Conservation (phyloP, 2,329 filamentous ascomycete species). For the Fusarium beomiforme region DNA sequence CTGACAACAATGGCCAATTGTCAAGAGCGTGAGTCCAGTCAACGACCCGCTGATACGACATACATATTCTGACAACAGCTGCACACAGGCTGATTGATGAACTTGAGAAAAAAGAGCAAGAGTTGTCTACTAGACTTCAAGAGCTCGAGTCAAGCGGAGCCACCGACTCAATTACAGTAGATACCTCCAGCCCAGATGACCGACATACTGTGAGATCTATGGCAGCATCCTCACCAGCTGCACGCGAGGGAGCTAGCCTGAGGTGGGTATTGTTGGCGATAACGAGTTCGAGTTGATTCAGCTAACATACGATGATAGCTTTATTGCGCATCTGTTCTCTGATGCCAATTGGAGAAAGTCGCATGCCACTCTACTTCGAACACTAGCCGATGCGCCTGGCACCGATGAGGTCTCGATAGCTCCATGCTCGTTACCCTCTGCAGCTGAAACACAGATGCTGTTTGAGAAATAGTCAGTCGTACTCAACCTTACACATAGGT, state of each 20-base stretch:
- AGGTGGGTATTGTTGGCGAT: not conserved
- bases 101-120: constrained; percentile 11
- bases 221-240: constrained; percentile 10
- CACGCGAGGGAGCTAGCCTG: constrained; percentile 13
- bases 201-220: constrained; percentile 8
- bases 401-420: not conserved
- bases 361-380: constrained; percentile 1
- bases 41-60: accelerated
- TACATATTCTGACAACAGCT: accelerated
- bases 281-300: not conserved
- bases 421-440: not conserved
- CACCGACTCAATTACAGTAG: not conserved
- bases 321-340: constrained; percentile 10
- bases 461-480: constrained; percentile 25
- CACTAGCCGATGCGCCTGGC: constrained; percentile 4
- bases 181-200: constrained; percentile 15
- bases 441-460: not conserved
- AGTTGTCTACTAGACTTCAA: not conserved
- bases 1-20: not conserved
- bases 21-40: not conserved
- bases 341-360: constrained; percentile 19
- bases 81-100: not conserved
- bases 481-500: too few species aligned
- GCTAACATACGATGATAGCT: not conserved
- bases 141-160: not conserved